Conservation (phyloP, 2,329 filamentous ascomycete species). For the Nannizziopsis arthrosporioides region DNA sequence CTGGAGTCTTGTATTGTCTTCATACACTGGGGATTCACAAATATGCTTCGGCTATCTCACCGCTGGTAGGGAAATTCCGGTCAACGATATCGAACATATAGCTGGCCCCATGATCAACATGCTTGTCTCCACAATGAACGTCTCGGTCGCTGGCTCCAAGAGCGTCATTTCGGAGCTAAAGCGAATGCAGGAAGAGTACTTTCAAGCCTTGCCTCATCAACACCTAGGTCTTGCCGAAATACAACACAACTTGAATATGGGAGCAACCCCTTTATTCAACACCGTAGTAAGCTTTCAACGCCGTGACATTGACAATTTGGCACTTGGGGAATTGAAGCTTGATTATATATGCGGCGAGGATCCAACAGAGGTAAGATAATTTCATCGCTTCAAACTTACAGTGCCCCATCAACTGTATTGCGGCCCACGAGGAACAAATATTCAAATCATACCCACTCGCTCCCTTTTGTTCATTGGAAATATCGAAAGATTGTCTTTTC, state of each 20-base stretch:
- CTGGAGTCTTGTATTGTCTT: conserved; percentile 19
- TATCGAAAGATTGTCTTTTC: too few relatives aligned
- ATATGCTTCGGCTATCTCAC: conserved; percentile 23
- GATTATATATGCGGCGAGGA: not conserved
- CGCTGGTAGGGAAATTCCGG: conserved; percentile 26
- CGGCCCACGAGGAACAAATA: too few relatives aligned
- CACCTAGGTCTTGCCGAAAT: conserved; percentile 28
- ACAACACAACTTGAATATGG: conserved; percentile 32
- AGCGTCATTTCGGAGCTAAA: not conserved
- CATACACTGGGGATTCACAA: conserved; percentile 13
- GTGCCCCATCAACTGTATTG: too few relatives aligned
- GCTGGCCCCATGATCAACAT: conserved; percentile 36
- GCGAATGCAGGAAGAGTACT: conserved; percentile 20
- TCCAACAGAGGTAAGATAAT: not conserved
- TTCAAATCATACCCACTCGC: too few relatives aligned
- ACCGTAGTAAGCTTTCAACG: conserved; percentile 27
- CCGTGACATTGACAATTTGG: not conserved
- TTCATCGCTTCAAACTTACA: too few relatives aligned
- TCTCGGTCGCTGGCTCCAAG: not conserved
- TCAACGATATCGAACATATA: conserved; percentile 27
- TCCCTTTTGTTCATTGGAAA: too few relatives aligned
- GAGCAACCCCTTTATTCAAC: conserved; percentile 34
- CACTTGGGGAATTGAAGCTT: not conserved
- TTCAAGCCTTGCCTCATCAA: not conserved
- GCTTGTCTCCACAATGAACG: conserved; percentile 14